Base-by-base conservation (phyloP, 2,329 filamentous ascomycete genomes). In the Clarireedia homoeocarpa region DNA sequence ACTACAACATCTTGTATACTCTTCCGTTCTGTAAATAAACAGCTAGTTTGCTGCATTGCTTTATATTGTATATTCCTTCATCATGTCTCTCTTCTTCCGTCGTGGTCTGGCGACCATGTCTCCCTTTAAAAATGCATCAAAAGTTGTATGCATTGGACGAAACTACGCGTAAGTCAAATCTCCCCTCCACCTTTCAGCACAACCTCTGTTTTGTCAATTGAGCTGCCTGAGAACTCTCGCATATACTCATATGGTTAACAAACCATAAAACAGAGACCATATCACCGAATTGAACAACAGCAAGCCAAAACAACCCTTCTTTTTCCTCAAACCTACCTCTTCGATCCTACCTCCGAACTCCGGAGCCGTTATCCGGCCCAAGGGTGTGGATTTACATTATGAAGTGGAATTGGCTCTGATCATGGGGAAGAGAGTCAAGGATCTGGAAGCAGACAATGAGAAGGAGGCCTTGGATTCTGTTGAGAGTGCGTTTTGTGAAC, bases 291-390 rank as follows among this genome's bases (percentile, higher is more conserved):
- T 99, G 64, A 91, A 91, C 73, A 96, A 86, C 73, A 78, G 80
- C 59, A 84, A 84, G 62, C 94, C 94, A 51, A 95, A 94, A 72
- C 91, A 96, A 73, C 94, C 94, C 26, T 97, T 99, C 76, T 99
- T 96, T 84, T 99, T 99, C 80, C 82, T 97, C 65, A 99, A 99
- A 79, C 94, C 94, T 1, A 76, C 91, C 0, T 89, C 88, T 42
- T 89, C 91, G 3, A 89, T 99, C 65, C 81, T 97, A 4, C 79
- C 88, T 23, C 90, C 90, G 0, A 81, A 83, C 27, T 81, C 84
- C 56, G 91, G 91, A 0, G 86, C 91, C 3, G 84, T 96, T 48
- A 79, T 96, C 64, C 83, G 87, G 46, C 94, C 94, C 45, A 82
- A 79, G 66, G 92, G 92, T 61, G 86, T 95, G 42, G 86, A 85